Base-by-base conservation (phyloP, 441 rosid genomes). In the Erodium trifolium region DNA sequence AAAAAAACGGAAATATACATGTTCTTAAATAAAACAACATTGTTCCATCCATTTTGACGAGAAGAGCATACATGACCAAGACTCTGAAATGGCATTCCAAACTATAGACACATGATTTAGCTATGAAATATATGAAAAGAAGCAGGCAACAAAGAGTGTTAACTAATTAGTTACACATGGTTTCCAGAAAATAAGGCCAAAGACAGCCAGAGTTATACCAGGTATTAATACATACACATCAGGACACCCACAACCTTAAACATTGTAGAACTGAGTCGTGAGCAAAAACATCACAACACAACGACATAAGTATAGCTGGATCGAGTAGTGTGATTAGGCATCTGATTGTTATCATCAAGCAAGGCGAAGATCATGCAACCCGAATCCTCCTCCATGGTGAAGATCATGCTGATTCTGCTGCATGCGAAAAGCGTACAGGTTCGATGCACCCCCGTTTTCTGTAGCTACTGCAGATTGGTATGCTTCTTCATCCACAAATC, bases 401-500 rank as follows among this genome's bases (percentile, higher is more conserved):
- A 69, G 72, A 51, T 34, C 27, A 31, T 31, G 34, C 34, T 31
- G 34, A 59, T 69, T 62, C 5, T 75, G 76, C 70, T 79, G 79
- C 14, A 81, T 71, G 57, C 80, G 83, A 53, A 79, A 73, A 35
- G 85, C 77, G 45, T 71, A 75, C 5, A 81, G 75, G 60, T 75
- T 77, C 1, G 85, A 35, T 4, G 79, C 84, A 6, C 80, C 83
- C 55, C 55, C 55, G 13, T 75, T 67, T 4, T 82, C 77, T 3
- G 78, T 14, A 13, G 82, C 77, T 5, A 74, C 6, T n/a, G 80
- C 74, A 18, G 83, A 64, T 29, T 79, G 81, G 43, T 82, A 80
- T 3, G 71, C 85, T 67, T 73, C 83, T 23, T 74, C 87, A 55
- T 73, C 83, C 70, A 80, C 81, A 6, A 79, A 19, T 4, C 82